Percentiles rank a stretch among this genome's conserved stretches.
These are phyloP conservation scores for Neurospora sublineolata DNA, from an alignment of 495 filamentous ascomycete genomes.

Conservation along the genomic window DNA sequence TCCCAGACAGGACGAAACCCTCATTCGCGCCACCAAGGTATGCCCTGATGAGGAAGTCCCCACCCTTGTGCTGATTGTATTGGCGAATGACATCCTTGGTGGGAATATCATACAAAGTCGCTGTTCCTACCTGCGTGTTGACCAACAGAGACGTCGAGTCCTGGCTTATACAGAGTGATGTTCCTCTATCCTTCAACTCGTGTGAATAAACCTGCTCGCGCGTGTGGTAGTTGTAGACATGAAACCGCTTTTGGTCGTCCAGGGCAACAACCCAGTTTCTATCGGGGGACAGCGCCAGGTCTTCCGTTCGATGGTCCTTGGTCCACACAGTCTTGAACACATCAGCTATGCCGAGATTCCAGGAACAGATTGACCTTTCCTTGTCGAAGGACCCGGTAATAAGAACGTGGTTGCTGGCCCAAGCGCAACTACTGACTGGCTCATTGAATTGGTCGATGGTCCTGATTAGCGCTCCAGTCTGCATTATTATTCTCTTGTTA, in stretches of 20 bases:
- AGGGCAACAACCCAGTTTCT: constrained; percentile 68
- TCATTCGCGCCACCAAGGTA: constrained; percentile 81
- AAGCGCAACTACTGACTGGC: constrained; percentile 75
- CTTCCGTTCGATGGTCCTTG: constrained; percentile 66
- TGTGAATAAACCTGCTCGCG: constrained; percentile 64
- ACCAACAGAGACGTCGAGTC: constrained; percentile 75
- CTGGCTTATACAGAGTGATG: constrained; percentile 66
- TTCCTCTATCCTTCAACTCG: constrained; percentile 52
- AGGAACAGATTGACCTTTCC: constrained; percentile 52
- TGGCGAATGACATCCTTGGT: constrained; percentile 58
- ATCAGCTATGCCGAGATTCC: constrained; percentile 46
- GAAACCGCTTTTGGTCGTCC: constrained; percentile 54
- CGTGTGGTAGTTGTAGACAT: constrained; percentile 71
- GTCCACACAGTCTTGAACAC: constrained; percentile 45
- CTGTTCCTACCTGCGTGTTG: constrained; percentile 62
- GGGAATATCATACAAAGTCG: constrained; percentile 65
- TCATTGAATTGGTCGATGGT: constrained; percentile 59
- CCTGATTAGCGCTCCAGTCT: constrained; percentile 60
- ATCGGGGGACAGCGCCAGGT: constrained; percentile 70
- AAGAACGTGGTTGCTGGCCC: constrained; percentile 71
- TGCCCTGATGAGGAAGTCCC: constrained; percentile 64
- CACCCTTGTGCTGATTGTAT: constrained; percentile 64
- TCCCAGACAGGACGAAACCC: constrained; percentile 81
- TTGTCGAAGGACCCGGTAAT: constrained; percentile 71
- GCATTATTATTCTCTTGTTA: neutral